These are phyloP conservation scores for Amylostereum chailletii DNA, from an alignment of 1,284 basidiomycete genomes.

Conservation along the genomic window DNA sequence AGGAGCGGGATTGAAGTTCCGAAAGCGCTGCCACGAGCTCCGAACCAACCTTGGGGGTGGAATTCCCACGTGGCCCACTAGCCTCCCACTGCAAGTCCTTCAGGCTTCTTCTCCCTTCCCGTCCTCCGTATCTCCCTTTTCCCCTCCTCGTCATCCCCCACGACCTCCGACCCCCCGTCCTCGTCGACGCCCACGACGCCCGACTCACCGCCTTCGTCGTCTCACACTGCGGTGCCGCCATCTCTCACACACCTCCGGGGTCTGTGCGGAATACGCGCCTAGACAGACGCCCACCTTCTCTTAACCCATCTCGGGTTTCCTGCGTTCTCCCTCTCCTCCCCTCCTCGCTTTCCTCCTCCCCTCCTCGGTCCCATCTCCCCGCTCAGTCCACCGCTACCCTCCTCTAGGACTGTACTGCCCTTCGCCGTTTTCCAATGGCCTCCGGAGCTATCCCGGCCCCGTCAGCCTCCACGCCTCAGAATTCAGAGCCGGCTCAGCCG, in stretches of 20 bases:
- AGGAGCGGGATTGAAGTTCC: too few species aligned
- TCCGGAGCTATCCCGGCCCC: constrained; percentile 12
- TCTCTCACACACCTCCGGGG: too few species aligned
- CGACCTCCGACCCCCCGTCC: neutral
- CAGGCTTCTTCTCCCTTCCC: neutral
- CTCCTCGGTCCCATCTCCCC: neutral
- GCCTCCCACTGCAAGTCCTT: neutral
- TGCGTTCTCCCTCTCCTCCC: neutral
- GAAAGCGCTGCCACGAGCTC: too few species aligned
- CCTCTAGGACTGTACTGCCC: neutral
- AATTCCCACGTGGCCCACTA: too few species aligned
- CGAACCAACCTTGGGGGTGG: too few species aligned
- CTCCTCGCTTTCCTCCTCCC: neutral
- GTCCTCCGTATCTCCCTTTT: neutral
- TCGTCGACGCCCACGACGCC: neutral
- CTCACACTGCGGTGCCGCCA: too few species aligned
- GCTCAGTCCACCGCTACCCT: neutral
- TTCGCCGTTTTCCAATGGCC: constrained; percentile 13
- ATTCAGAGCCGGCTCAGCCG: constrained; percentile 8
- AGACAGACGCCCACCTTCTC: too few species aligned
- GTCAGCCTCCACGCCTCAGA: constrained; percentile 3
- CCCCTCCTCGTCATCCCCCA: neutral
- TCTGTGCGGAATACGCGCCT: too few species aligned
- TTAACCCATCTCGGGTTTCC: too few species aligned
- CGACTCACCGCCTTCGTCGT: neutral